Base-by-base conservation (phyloP, 352 stramenopile genomes). In the Globisporangium okanoganense region DNA sequence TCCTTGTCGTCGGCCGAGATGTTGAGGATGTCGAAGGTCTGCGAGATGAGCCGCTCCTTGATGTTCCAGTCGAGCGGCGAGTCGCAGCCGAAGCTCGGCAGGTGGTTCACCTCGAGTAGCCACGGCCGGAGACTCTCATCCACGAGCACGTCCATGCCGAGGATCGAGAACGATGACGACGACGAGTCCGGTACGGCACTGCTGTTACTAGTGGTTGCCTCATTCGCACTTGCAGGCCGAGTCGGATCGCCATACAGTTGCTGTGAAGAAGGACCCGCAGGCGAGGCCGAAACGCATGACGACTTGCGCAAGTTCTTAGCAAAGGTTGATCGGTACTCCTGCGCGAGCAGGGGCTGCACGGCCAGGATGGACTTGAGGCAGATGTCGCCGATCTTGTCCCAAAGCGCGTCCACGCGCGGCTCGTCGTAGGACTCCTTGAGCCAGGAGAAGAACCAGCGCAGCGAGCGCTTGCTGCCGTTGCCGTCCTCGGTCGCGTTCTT, bases 41-140 rank as follows among this genome's bases (percentile, higher is more conserved):
- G 89, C 7, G 80, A 87, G 44, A 99, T 97, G 3, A 99, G 80
- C 16, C 90, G 82, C 60, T 93, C 86, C 69, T 99, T 99, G 68
- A 99, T 95, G 57, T 93, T 86, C 79, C 83, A 88, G 72, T 99
- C 97, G 12, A 99, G 65, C 13, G 86, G 84, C 29, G 91, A 97
- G 63, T 99, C 97, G 50, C 94, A 98, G 3, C 86, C 92, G 75
- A 98, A 98, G 62, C 88, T 94, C 51, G 97, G 93, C 9, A 99
- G 56, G 65, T 99, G 94, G 68, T 99, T 99, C 29, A 99, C 96
- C 63, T 99, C 97, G 10, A 99, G 94, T 18, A 99, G 73, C 85
- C 90, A 98, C 6, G 97, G 95, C 60, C 97, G 98, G 0, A 99
- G 76, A 20, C 87, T 74, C 41, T 94, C 81, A 64, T 99, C 96